phyloP scores from a whole-genome alignment of 2,329 filamentous ascomycete genomes.

The Phialophora chinensis region DNA sequence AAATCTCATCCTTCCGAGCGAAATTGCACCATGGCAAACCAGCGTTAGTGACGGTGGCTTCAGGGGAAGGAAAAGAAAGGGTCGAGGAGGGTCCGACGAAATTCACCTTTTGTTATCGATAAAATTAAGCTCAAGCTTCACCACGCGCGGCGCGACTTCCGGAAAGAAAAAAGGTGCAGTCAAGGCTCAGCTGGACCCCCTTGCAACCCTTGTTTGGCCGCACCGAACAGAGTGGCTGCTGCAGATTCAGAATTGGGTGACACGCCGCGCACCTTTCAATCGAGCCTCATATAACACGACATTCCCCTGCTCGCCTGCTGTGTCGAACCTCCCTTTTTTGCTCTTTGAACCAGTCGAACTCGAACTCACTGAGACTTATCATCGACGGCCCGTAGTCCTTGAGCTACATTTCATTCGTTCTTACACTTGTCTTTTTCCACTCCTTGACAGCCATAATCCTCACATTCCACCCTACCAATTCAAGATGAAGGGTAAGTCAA shows the following conservation, averaged over 20 bases:
- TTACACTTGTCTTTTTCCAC: constrained; percentile 7
- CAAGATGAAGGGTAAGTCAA: constrained; percentile 53
- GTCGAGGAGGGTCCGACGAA: neutral
- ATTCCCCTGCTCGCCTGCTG: neutral
- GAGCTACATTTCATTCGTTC: constrained; percentile 34
- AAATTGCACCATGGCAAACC: constrained; percentile 8
- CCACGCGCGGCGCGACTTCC: constrained; percentile 7
- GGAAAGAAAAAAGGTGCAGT: neutral
- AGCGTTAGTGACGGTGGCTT: neutral
- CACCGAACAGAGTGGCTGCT: constrained; percentile 17
- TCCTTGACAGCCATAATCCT: neutral
- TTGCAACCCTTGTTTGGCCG: neutral
- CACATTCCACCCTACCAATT: neutral
- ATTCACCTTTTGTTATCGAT: constrained; percentile 5
- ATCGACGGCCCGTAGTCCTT: constrained; percentile 21
- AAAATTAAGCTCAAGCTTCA: constrained; percentile 11
- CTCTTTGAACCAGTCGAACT: constrained; percentile 30
- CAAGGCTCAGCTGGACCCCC: neutral
- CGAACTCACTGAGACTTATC: neutral
- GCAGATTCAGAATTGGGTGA: constrained; percentile 10
- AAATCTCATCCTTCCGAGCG: neutral
- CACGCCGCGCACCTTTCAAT: constrained; percentile 1
- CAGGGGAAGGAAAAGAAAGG: neutral
- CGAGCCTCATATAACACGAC: constrained; percentile 22
- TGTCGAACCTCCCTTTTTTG: constrained; percentile 14